Percentiles rank a stretch among this genome's conserved stretches.
phyloP scores from a whole-genome alignment of 176 grass and related monocot genomes.

The Alloteropsis semialata region DNA sequence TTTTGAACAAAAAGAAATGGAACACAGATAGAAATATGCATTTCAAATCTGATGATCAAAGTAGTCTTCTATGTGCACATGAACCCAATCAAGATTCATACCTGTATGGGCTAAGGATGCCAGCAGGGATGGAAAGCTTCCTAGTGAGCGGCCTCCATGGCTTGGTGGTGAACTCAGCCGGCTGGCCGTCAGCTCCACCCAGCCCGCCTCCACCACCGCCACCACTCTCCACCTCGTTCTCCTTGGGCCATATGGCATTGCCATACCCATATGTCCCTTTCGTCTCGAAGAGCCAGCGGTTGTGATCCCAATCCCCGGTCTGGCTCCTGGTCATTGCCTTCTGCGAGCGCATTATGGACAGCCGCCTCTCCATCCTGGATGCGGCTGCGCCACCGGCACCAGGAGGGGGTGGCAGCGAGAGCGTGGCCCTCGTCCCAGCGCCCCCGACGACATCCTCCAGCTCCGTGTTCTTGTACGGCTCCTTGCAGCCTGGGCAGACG shows the following conservation, averaged over 20 bases:
- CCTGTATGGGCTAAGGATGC: slow-evolving; percentile 87
- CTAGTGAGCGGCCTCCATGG: slow-evolving; percentile 93
- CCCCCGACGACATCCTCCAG: slow-evolving; percentile 56
- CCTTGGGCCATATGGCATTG: slow-evolving; percentile 93
- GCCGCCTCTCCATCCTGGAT: slow-evolving; percentile 72
- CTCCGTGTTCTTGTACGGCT: slow-evolving; percentile 76
- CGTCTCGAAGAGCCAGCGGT: slow-evolving; percentile 93
- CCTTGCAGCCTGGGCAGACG: slow-evolving; percentile 85
- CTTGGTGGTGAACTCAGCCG: slow-evolving; percentile 67
- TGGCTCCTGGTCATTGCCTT: slow-evolving; percentile 86
- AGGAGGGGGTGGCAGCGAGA: slow-evolving; percentile 58
- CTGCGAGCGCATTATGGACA: slow-evolving; percentile 64
- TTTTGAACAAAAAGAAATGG: slow-evolving; percentile 5
- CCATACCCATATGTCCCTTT: slow-evolving; percentile 97
- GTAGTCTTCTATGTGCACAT: background rate
- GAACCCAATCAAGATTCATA: slow-evolving; percentile 22
- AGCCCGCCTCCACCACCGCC: slow-evolving; percentile 22
- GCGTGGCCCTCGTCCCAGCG: background rate
- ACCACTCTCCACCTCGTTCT: slow-evolving; percentile 38
- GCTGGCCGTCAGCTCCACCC: slow-evolving; percentile 46
- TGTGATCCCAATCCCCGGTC: slow-evolving; percentile 93
- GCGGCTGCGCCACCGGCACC: slow-evolving; percentile 15
- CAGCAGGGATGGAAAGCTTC: slow-evolving; percentile 79
- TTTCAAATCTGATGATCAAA: slow-evolving; percentile 11
- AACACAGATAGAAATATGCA: background rate